These are phyloP conservation scores for Kluyveromyces sp. DNA, from an alignment of 1,139 yeast genomes.

Conservation along the genomic window DNA sequence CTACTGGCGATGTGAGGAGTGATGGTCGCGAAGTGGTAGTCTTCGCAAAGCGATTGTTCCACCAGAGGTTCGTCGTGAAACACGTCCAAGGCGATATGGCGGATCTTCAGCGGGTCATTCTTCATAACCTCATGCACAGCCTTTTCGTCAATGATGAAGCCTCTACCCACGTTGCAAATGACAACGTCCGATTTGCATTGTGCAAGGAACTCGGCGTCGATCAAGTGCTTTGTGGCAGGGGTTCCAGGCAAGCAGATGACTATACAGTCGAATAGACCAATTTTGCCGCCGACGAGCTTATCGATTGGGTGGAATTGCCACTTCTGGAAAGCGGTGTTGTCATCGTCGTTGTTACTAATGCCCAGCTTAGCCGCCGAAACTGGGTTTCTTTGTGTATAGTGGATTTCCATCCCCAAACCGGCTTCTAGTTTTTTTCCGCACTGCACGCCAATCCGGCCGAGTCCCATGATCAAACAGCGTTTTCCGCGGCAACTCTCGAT, in stretches of 20 bases:
- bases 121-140: slow-evolving; percentile 48
- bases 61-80: slow-evolving; percentile 67
- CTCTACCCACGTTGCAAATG: slow-evolving; percentile 76
- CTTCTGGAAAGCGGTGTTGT: slow-evolving; percentile 21
- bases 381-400: slow-evolving; percentile 49
- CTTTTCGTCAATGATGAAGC: slow-evolving; percentile 60
- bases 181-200: slow-evolving; percentile 43
- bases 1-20: slow-evolving; percentile 81
- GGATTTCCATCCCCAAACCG: slow-evolving; percentile 62
- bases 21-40: slow-evolving; percentile 49
- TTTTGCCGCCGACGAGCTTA: slow-evolving; percentile 31
- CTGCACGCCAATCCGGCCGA: slow-evolving; percentile 67
- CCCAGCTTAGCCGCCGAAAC: slow-evolving; percentile 20
- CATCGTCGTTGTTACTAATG: too few species aligned
- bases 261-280: slow-evolving; percentile 41
- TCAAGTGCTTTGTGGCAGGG: slow-evolving; percentile 47
- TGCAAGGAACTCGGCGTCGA: slow-evolving; percentile 44
- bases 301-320: slow-evolving; percentile 27
- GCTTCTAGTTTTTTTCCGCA: slow-evolving; percentile 47
- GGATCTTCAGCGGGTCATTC: slow-evolving; percentile 55
- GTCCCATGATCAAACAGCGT: slow-evolving; percentile 61
- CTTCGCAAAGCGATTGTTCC: slow-evolving; percentile 40
- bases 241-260: slow-evolving; percentile 66
- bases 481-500: slow-evolving; percentile 49
- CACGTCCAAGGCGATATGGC: slow-evolving; percentile 77